Evolutionary conservation across 345 rosid genomes (phyloP).

Genomic region (Luvunga scandens): DNA sequence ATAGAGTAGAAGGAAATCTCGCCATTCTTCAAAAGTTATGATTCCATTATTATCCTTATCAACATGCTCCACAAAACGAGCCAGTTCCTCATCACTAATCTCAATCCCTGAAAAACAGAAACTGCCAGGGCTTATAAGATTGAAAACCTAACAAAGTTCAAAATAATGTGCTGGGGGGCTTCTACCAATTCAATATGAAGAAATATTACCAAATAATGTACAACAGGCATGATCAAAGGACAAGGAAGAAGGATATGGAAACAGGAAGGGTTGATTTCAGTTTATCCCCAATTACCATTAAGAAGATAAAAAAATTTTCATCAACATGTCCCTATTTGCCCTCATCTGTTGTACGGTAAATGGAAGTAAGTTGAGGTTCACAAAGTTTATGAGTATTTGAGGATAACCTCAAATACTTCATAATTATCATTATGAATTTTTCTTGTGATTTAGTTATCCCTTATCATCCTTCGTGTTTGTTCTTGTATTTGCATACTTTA

Average conservation of each 20-base stretch:
- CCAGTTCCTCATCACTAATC: slow-evolving; percentile 84
- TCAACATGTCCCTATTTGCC: too few species aligned
- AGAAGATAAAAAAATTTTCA: too few species aligned
- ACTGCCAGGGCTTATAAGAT: slow-evolving; percentile 44
- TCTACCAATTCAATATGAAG: slow-evolving; percentile 13
- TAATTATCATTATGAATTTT: background rate
- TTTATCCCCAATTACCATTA: too few species aligned
- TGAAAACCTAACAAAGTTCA: slow-evolving; percentile 6
- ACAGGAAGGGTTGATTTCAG: background rate
- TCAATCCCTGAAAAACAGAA: slow-evolving; percentile 67
- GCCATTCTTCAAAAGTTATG: slow-evolving; percentile 97
- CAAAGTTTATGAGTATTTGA: too few species aligned
- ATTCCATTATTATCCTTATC: slow-evolving; percentile 95
- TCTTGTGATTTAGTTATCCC: background rate
- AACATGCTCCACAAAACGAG: slow-evolving; percentile 89
- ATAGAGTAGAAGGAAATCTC: slow-evolving; percentile 89
- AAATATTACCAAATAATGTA: background rate
- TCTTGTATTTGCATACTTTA: background rate
- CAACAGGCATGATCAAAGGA: background rate
- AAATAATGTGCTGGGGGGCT: background rate
- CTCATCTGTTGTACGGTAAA: too few species aligned
- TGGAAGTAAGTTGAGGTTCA: too few species aligned
- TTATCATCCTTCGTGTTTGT: background rate
- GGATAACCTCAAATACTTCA: background rate
- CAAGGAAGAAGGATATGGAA: slow-evolving; percentile 6